Evolutionary conservation across 2,329 filamentous ascomycete species (phyloP).

Genomic region (Sclerotinia glacialis): DNA sequence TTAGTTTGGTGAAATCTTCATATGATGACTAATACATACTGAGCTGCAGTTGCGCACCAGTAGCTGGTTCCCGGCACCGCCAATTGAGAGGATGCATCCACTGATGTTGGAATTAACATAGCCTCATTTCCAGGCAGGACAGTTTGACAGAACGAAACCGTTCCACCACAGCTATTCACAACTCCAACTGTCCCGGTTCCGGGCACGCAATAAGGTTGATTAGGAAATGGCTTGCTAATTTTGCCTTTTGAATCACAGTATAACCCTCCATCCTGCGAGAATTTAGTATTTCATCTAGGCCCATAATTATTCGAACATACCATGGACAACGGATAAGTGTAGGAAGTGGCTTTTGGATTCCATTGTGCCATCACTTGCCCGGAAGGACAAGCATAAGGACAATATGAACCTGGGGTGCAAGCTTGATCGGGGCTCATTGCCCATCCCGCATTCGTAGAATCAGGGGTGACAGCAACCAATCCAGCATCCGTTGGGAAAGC

Average conservation of each 20-base stretch:
- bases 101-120: constrained; percentile 77
- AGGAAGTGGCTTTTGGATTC: constrained; percentile 65
- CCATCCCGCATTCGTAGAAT: constrained; percentile 67
- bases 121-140: constrained; percentile 76
- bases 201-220: constrained; percentile 65
- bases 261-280: constrained; percentile 64
- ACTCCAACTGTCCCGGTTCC: constrained; percentile 64
- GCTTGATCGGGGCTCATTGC: constrained; percentile 73
- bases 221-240: constrained; percentile 66
- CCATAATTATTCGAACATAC: constrained; percentile 46
- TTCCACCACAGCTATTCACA: constrained; percentile 60
- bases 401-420: constrained; percentile 66
- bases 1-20: constrained; percentile 23
- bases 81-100: constrained; percentile 54
- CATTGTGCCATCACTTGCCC: constrained; percentile 78
- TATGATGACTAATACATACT: constrained; percentile 52
- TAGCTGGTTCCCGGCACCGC: constrained; percentile 69
- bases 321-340: constrained; percentile 69
- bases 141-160: constrained; percentile 74
- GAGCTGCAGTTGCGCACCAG: constrained; percentile 70
- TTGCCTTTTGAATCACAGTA: constrained; percentile 66
- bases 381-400: constrained; percentile 72
- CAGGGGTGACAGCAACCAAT: constrained; percentile 65
- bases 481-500: constrained; percentile 64
- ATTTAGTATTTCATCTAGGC: constrained; percentile 23